A percentile compares a stretch with the other conserved stretches of the same genome.
Conservation (phyloP, 1,284 basidiomycete species). For the Leccinum variabile region DNA sequence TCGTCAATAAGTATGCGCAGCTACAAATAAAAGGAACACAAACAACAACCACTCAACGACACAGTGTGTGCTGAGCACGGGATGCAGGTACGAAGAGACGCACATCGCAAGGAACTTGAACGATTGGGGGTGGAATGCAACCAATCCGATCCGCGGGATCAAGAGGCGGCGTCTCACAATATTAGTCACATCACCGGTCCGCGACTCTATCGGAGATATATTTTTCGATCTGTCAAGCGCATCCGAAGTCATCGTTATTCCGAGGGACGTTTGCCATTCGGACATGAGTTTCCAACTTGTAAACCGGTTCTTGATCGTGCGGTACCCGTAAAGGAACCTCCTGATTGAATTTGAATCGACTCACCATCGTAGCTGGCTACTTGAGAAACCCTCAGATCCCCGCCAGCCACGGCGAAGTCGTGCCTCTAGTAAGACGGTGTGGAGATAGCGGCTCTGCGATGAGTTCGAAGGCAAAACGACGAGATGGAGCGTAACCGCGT, state of each 20-base stretch:
- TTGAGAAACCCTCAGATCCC: background rate
- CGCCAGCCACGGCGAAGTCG: background rate
- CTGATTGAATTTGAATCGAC: background rate
- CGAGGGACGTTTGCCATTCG: background rate
- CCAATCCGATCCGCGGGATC: background rate
- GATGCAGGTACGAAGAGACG: background rate
- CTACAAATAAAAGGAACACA: background rate
- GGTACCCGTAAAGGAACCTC: background rate
- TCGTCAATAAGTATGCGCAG: background rate
- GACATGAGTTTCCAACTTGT: background rate
- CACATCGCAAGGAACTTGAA: background rate
- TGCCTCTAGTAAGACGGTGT: background rate
- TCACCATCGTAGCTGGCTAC: background rate
- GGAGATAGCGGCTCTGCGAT: background rate
- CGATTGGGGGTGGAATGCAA: background rate
- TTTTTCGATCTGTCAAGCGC: background rate
- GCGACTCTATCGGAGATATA: background rate
- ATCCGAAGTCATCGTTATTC: no score
- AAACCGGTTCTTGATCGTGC: background rate
- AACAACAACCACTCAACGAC: background rate
- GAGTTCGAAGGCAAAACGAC: background rate
- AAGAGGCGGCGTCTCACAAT: background rate
- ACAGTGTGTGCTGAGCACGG: background rate
- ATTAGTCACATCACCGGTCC: background rate
- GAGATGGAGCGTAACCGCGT: background rate